Evolutionary conservation across 73 alveolate genomes (phyloP).

Genomic region (Paramecium primaurelia): DNA sequence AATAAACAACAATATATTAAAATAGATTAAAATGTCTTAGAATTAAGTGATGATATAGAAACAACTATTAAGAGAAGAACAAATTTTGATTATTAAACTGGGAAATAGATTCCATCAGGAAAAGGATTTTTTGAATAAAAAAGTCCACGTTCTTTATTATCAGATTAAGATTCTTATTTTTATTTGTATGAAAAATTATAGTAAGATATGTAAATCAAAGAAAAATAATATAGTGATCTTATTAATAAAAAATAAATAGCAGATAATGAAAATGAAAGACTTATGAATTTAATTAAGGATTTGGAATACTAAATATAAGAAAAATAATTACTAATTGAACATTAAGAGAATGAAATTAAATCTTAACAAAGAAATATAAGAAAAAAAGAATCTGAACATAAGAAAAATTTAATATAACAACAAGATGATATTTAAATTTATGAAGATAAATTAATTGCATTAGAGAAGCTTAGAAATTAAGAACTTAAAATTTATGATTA

Average conservation of each 20-base stretch:
- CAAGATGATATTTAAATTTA: neutral
- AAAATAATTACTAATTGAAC: neutral
- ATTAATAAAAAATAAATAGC: neutral
- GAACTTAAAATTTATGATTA: neutral
- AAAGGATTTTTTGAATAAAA: neutral
- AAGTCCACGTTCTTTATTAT: neutral
- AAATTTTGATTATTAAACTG: neutral
- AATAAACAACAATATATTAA: neutral
- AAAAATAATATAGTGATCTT: neutral
- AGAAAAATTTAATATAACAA: neutral
- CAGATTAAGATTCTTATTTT: neutral
- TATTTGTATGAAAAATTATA: neutral
- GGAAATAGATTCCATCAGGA: neutral
- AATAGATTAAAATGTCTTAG: neutral
- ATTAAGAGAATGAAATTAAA: neutral
- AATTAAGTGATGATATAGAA: neutral
- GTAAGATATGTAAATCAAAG: neutral
- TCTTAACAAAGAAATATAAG: neutral
- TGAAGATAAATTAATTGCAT: neutral
- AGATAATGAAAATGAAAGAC: neutral
- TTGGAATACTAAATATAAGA: neutral
- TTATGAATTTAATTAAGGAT: neutral
- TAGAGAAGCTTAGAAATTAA: neutral
- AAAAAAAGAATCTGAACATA: neutral
- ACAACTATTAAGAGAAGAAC: neutral